A percentile compares a stretch with the other conserved stretches of the same genome.
These are phyloP conservation scores for Tilletiopsis washingtonensis DNA, from an alignment of 1,284 basidiomycete genomes.

Conservation along the genomic window DNA sequence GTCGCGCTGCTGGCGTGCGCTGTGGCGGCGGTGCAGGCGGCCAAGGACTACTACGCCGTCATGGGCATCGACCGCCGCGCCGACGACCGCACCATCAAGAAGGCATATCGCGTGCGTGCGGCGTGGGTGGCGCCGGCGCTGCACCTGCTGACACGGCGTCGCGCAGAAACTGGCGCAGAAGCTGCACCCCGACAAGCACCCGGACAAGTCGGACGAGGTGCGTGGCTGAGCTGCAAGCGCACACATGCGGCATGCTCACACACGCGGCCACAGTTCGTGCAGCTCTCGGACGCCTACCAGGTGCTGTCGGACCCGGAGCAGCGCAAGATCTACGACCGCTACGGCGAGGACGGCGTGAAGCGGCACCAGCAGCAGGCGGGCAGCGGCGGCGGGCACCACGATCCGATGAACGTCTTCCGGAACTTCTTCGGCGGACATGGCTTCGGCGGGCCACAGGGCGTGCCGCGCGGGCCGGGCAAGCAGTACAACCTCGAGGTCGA, in stretches of 20 bases:
- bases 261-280: conserved; percentile 33
- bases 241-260: not conserved
- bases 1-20: conserved; percentile 9
- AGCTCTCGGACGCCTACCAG: conserved; percentile 49
- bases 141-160: too few relatives aligned
- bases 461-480: conserved; percentile 37
- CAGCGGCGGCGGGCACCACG: conserved; percentile 16
- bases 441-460: conserved; percentile 21
- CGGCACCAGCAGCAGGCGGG: conserved; percentile 18
- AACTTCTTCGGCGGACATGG: conserved; percentile 45
- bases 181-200: conserved; percentile 46
- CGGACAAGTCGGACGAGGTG: conserved; percentile 37
- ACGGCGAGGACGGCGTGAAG: conserved; percentile 43
- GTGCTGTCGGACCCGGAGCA: conserved; percentile 35
- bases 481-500: conserved; percentile 37
- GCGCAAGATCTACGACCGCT: conserved; percentile 40
- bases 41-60: conserved; percentile 41
- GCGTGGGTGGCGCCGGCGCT: conserved; percentile 4
- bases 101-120: conserved; percentile 41
- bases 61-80: conserved; percentile 35
- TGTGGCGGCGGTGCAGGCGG: conserved; percentile 22
- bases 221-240: too few relatives aligned
- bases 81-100: conserved; percentile 43
- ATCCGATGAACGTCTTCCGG: conserved; percentile 43
- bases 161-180: conserved; percentile 35